Evolutionary conservation across 257 asterid species (phyloP).

Genomic region (Echites panduratus): DNA sequence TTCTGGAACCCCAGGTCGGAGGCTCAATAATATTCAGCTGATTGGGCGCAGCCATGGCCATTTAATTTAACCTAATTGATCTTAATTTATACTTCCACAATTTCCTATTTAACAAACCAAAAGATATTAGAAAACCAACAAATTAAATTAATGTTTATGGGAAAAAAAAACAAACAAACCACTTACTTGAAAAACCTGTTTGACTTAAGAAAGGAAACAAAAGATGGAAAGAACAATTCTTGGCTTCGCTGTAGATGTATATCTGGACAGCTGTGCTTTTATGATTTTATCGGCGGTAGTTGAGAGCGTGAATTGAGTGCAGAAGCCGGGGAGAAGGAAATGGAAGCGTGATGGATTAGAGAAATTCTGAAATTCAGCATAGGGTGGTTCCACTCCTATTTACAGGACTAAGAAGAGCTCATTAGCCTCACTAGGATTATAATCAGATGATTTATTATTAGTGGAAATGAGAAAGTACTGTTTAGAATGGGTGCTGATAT

Average conservation of each 20-base stretch:
- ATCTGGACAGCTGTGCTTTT: no score
- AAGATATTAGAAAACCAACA: background rate
- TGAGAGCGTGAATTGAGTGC: background rate
- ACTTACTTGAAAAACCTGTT: background rate
- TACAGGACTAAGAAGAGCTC: no score
- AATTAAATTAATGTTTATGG: constrained; percentile 1
- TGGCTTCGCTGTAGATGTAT: background rate
- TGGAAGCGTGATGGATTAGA: background rate
- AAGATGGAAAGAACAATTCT: background rate
- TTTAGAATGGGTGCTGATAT: no score
- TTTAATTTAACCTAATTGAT: constrained; percentile 11
- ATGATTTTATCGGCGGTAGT: background rate
- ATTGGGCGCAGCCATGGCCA: constrained; percentile 76
- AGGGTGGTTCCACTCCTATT: no score
- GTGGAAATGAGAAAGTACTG: no score
- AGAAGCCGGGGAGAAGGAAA: background rate
- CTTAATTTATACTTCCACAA: background rate
- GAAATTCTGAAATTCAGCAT: no score
- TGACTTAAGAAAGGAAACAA: background rate
- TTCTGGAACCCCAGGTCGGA: constrained; percentile 80
- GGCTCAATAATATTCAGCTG: constrained; percentile 61
- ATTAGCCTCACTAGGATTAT: no score
- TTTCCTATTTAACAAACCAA: background rate
- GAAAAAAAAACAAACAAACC: background rate
- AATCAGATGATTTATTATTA: no score